These are phyloP conservation scores for Xerocomus spinulosus DNA, from an alignment of 768 basidiomycete genomes.

Conservation along the genomic window DNA sequence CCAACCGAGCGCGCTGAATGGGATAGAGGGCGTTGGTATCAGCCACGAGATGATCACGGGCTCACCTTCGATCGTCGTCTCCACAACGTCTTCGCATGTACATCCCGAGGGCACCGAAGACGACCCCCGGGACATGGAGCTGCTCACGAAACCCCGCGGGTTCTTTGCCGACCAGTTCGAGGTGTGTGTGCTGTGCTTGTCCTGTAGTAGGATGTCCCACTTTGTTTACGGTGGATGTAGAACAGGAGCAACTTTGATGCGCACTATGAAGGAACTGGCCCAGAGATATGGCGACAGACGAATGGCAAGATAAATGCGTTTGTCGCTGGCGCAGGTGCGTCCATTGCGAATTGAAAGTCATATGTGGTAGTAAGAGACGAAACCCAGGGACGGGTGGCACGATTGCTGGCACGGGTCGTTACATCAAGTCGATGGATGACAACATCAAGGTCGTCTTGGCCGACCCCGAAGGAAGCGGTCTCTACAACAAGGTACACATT, in stretches of 20 bases:
- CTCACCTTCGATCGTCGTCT: constrained; percentile 49
- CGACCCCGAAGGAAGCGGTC: constrained; percentile 91
- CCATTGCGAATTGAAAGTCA: not conserved
- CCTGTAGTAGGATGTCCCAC: not conserved
- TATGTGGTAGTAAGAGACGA: not conserved
- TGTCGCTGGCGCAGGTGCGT: constrained; percentile 80
- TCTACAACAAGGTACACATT: constrained; percentile 85
- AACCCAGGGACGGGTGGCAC: constrained; percentile 89
- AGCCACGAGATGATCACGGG: constrained; percentile 37
- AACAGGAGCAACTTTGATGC: constrained; percentile 89
- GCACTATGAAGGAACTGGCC: constrained; percentile 86
- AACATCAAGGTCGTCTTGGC: constrained; percentile 68
- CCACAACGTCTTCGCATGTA: constrained; percentile 45
- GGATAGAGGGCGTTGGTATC: constrained; percentile 16
- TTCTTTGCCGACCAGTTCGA: constrained; percentile 98
- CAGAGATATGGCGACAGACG: constrained; percentile 93
- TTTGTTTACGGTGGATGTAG: constrained; percentile 17
- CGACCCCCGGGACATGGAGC: constrained; percentile 39
- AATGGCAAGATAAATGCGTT: constrained; percentile 80
- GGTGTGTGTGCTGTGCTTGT: constrained; percentile 26
- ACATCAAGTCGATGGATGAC: constrained; percentile 70
- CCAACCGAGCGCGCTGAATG: constrained; percentile 26
- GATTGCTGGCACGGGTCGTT: constrained; percentile 78
- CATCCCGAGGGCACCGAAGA: constrained; percentile 28
- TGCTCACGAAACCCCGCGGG: constrained; percentile 59